Conservation (phyloP, 2,329 filamentous ascomycete genomes). For the Triangularia verruculosa region DNA sequence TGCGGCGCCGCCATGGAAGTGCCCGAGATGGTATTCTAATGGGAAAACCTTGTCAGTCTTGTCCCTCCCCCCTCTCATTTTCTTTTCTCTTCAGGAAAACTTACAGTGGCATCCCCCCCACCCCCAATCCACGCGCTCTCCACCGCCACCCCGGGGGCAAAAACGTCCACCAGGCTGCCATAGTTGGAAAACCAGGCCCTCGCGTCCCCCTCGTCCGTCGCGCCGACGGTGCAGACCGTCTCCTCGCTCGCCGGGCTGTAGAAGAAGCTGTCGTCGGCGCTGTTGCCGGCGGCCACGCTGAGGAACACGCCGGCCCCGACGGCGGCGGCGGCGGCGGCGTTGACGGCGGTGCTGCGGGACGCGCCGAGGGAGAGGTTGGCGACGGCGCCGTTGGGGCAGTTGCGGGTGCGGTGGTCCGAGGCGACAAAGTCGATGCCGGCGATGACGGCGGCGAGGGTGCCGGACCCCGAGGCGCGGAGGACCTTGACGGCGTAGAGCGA, state of each 20-base stretch:
- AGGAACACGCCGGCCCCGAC: conserved; percentile 48
- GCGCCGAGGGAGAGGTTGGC: conserved; percentile 58
- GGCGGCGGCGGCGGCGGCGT: conserved; percentile 48
- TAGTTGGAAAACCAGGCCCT: conserved; percentile 51
- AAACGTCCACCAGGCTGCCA: conserved; percentile 47
- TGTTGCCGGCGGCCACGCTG: conserved; percentile 55
- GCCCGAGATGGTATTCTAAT: conserved; percentile 42
- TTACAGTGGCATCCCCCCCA: conserved; percentile 34
- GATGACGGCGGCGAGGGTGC: conserved; percentile 40
- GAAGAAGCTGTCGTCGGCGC: conserved; percentile 39
- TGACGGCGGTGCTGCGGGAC: conserved; percentile 42
- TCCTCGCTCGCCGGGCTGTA: conserved; percentile 48
- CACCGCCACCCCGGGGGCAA: conserved; percentile 48
- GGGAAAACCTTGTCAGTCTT: too few species aligned
- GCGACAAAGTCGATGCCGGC: conserved; percentile 44
- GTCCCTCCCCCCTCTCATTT: neutral
- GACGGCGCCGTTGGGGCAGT: conserved; percentile 44
- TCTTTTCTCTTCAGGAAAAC: neutral
- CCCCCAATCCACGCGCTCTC: conserved; percentile 47
- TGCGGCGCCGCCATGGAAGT: conserved; percentile 41
- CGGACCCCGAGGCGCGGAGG: conserved; percentile 37
- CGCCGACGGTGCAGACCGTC: conserved; percentile 52
- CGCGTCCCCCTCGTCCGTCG: conserved; percentile 40
- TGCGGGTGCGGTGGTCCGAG: conserved; percentile 33
- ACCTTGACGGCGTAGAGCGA: conserved; percentile 45